phyloP scores from a whole-genome alignment of 208 protist genomes.

The Balamuthia mandrillaris region DNA sequence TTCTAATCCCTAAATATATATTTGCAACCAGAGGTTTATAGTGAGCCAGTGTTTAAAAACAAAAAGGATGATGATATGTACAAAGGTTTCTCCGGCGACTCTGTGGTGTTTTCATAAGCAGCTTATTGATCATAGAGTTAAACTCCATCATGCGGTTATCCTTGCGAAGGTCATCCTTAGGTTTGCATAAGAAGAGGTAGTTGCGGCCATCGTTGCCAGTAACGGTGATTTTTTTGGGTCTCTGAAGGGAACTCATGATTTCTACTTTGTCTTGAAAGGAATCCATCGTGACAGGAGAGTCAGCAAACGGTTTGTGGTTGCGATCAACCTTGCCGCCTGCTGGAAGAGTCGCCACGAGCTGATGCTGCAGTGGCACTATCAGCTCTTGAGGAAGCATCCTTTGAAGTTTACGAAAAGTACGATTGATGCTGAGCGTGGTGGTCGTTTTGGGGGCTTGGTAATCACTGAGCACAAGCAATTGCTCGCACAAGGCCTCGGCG shows the following conservation, averaged over 20 bases:
- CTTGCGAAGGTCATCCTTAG: slow-evolving; percentile 69
- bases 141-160: slow-evolving; percentile 81
- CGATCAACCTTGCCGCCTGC: neutral
- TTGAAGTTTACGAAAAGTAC: neutral
- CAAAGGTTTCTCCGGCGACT: slow-evolving; percentile 49
- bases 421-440: neutral
- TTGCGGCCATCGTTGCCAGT: slow-evolving; percentile 50
- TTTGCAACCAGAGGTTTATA: slow-evolving; percentile 9
- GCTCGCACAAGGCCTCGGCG: slow-evolving; percentile 32
- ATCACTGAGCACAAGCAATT: neutral
- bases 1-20: slow-evolving; percentile 55
- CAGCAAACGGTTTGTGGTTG: neutral
- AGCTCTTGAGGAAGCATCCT: slow-evolving; percentile 38
- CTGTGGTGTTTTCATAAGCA: slow-evolving; percentile 65
- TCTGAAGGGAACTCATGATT: slow-evolving; percentile 67
- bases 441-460: neutral
- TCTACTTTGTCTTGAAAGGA: slow-evolving; percentile 59
- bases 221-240: slow-evolving; percentile 70
- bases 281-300: neutral
- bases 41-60: neutral
- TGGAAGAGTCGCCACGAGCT: slow-evolving; percentile 32
- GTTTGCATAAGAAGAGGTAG: slow-evolving; percentile 74
- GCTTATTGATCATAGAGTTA: slow-evolving; percentile 73
- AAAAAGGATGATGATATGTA: neutral
- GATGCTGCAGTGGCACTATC: slow-evolving; percentile 48